These are phyloP conservation scores for Anastatica hierochuntica DNA, from an alignment of 345 rosid genomes.

Conservation along the genomic window DNA sequence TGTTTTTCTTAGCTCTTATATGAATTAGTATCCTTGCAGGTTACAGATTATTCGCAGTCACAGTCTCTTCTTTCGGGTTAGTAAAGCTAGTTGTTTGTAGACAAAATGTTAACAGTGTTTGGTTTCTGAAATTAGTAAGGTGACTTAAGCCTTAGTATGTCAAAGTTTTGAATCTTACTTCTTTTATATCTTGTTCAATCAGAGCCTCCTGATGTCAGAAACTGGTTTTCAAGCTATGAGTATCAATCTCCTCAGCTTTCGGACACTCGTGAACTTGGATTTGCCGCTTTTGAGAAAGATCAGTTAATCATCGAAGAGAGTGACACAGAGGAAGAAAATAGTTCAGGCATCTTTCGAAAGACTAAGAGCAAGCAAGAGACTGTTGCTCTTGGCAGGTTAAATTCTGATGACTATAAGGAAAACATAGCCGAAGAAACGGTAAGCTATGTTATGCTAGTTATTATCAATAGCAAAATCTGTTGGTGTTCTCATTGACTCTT, in stretches of 20 bases:
- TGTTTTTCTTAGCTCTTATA: background rate
- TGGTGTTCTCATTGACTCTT: background rate
- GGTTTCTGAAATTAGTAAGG: background rate
- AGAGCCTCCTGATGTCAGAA: constrained; percentile 54
- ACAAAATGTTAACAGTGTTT: background rate
- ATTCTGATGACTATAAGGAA: constrained; percentile 16
- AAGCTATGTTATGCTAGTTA: background rate
- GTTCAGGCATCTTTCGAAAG: constrained; percentile 5
- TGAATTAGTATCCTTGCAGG: constrained; percentile 24
- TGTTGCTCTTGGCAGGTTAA: no score
- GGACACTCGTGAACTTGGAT: constrained; percentile 16
- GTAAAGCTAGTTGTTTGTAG: constrained; percentile 10
- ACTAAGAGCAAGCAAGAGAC: constrained; percentile 13
- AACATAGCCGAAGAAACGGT: background rate
- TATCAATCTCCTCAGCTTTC: constrained; percentile 35
- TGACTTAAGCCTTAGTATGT: background rate
- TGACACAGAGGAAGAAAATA: constrained; percentile 15
- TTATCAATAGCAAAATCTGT: background rate
- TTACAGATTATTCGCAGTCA: constrained; percentile 18
- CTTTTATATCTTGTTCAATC: constrained; percentile 1
- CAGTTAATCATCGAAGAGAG: constrained; percentile 24
- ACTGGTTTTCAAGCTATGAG: constrained; percentile 48
- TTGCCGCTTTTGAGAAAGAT: constrained; percentile 17
- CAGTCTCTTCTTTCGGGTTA: constrained; percentile 36
- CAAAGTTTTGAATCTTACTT: constrained; percentile 1